A percentile compares a stretch with the other conserved stretches of the same genome.
Evolutionary conservation across 2,329 filamentous ascomycete species (phyloP).

Genomic region (Fusarium tuaranense): DNA sequence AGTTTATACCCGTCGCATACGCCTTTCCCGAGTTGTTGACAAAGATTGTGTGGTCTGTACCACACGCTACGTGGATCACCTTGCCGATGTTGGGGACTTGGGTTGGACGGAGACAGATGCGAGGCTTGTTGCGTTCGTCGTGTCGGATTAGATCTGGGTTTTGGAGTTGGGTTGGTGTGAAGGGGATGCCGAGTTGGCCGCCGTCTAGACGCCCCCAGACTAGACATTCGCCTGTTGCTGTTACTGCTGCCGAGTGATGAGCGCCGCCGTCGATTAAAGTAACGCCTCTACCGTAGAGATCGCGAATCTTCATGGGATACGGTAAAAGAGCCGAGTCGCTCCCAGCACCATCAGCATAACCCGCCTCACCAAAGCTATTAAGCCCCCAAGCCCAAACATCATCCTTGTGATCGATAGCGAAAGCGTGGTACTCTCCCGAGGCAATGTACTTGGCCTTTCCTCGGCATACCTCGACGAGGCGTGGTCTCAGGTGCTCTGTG

Average conservation of each 20-base stretch:
- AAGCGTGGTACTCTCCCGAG: conserved; percentile 79
- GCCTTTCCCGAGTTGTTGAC: conserved; percentile 68
- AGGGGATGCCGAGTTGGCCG: conserved; percentile 62
- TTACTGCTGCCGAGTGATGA: conserved; percentile 76
- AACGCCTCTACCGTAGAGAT: conserved; percentile 70
- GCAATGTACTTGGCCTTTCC: conserved; percentile 70
- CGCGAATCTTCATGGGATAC: conserved; percentile 71
- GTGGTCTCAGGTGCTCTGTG: conserved; percentile 26
- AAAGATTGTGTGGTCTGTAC: conserved; percentile 75
- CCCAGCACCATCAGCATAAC: conserved; percentile 50
- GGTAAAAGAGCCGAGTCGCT: conserved; percentile 61
- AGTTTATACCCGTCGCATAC: conserved; percentile 74
- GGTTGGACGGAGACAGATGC: conserved; percentile 72
- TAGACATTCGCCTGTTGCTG: conserved; percentile 60
- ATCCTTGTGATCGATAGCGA: conserved; percentile 75
- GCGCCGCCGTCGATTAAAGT: conserved; percentile 72
- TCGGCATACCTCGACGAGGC: conserved; percentile 10
- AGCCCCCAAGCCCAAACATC: conserved; percentile 83
- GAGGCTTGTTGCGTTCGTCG: conserved; percentile 64
- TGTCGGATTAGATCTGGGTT: conserved; percentile 62
- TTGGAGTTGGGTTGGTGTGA: conserved; percentile 58
- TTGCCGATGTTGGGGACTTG: conserved; percentile 65
- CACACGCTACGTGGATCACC: conserved; percentile 62
- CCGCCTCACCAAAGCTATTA: conserved; percentile 83
- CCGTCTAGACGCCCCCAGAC: conserved; percentile 67